Conservation (phyloP, 805 yeast species). For the Saccharomycopsis sp. region DNA sequence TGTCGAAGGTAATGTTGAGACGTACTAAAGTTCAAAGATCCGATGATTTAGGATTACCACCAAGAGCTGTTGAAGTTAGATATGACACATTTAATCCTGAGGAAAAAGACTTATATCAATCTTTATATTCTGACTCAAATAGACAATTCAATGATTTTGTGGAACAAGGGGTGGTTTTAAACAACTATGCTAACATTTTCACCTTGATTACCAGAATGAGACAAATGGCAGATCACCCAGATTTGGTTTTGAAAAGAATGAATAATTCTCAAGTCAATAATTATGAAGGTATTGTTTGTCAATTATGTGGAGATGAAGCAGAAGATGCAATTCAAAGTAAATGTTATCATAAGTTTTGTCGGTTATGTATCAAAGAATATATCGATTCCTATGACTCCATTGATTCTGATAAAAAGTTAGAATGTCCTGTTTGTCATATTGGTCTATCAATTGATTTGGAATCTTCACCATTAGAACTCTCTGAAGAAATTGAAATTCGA, state of each 20-base stretch:
- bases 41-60: slow-evolving; percentile 95
- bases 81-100: slow-evolving; percentile 86
- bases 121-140: slow-evolving; percentile 76
- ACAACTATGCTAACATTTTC: slow-evolving; percentile 94
- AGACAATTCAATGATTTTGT: slow-evolving; percentile 88
- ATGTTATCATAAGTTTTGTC: slow-evolving; percentile 89
- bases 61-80: slow-evolving; percentile 83
- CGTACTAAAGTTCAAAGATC: slow-evolving; percentile 95
- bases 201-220: slow-evolving; percentile 95
- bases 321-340: slow-evolving; percentile 94
- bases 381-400: slow-evolving; percentile 56
- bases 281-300: slow-evolving; percentile 60
- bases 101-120: slow-evolving; percentile 85
- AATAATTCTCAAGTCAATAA: slow-evolving; percentile 28
- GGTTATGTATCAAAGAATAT: slow-evolving; percentile 87
- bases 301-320: slow-evolving; percentile 93
- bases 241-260: slow-evolving; percentile 71
- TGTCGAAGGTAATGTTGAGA: slow-evolving; percentile 79
- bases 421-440: slow-evolving; percentile 96
- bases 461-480: slow-evolving; percentile 75
- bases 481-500: slow-evolving; percentile 45
- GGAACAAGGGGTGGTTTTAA: slow-evolving; percentile 91
- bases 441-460: slow-evolving; percentile 82
- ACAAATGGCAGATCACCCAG: slow-evolving; percentile 97
- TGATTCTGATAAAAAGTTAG: slow-evolving; percentile 34